phyloP scores from a whole-genome alignment of 2,329 filamentous ascomycete species.

The Penicillium palitans region DNA sequence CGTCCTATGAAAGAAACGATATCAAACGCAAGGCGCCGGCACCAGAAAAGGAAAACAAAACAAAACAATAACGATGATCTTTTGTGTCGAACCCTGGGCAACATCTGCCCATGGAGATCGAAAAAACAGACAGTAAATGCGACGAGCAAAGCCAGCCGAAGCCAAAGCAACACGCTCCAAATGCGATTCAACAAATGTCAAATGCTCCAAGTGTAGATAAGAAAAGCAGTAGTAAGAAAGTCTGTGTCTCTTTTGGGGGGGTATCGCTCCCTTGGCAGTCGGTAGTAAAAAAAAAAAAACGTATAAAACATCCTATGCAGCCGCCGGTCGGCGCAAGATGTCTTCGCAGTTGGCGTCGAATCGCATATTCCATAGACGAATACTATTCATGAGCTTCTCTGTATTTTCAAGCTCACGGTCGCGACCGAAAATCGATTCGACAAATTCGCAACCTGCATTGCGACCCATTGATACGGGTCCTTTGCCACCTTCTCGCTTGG shows the following conservation, averaged over 20 bases:
- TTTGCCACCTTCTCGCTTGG: slow-evolving; percentile 68
- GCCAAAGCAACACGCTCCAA: slow-evolving; percentile 39
- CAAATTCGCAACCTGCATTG: slow-evolving; percentile 91
- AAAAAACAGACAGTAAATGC: slow-evolving; percentile 18
- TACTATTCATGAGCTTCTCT: slow-evolving; percentile 86
- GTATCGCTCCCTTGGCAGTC: slow-evolving; percentile 10
- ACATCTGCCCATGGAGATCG: slow-evolving; percentile 15
- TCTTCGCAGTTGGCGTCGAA: slow-evolving; percentile 97
- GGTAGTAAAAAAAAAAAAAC: neutral
- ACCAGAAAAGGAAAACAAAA: slow-evolving; percentile 7
- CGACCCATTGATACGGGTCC: slow-evolving; percentile 73
- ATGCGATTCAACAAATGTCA: slow-evolving; percentile 33
- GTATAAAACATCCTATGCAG: slow-evolving; percentile 30
- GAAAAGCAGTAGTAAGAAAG: slow-evolving; percentile 10
- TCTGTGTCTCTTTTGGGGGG: slow-evolving; percentile 15
- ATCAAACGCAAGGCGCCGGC: slow-evolving; percentile 23
- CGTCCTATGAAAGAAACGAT: slow-evolving; percentile 27
- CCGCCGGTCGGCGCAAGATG: slow-evolving; percentile 63
- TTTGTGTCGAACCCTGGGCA: slow-evolving; percentile 18
- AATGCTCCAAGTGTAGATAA: slow-evolving; percentile 20
- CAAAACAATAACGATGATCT: slow-evolving; percentile 14
- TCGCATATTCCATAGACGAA: slow-evolving; percentile 85
- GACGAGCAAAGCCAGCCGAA: slow-evolving; percentile 33
- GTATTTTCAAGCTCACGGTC: slow-evolving; percentile 88
- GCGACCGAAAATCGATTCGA: slow-evolving; percentile 90